Evolutionary conservation across 2,329 filamentous ascomycete genomes (phyloP).

Genomic region (Penicillium sp.): DNA sequence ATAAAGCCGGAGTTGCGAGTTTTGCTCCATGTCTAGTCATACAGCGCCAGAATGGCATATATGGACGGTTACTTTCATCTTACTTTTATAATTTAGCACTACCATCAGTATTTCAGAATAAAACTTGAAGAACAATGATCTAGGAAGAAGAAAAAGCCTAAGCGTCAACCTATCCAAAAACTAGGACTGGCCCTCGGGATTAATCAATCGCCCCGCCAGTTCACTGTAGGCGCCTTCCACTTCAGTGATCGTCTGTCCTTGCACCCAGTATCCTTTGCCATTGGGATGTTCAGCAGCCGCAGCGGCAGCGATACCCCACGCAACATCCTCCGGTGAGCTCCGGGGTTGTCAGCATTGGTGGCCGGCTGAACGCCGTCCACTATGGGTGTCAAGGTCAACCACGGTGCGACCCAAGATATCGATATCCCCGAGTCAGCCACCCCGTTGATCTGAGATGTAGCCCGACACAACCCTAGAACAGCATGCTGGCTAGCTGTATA

Average conservation of each 20-base stretch:
- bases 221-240: slow-evolving; percentile 16
- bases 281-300: slow-evolving; percentile 6
- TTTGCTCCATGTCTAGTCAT: too few species aligned
- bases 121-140: neutral
- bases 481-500: slow-evolving; percentile 19
- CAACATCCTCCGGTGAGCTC: slow-evolving; percentile 15
- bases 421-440: slow-evolving; percentile 9
- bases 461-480: slow-evolving; percentile 16
- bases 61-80: too few species aligned
- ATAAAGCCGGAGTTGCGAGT: too few species aligned
- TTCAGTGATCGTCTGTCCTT: slow-evolving; percentile 14
- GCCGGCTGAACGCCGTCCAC: slow-evolving; percentile 11
- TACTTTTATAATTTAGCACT: too few species aligned
- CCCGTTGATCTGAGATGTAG: slow-evolving; percentile 12
- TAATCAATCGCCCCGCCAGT: slow-evolving; percentile 13
- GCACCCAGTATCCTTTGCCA: slow-evolving; percentile 22
- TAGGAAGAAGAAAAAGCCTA: too few species aligned
- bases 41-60: too few species aligned
- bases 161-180: neutral
- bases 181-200: slow-evolving; percentile 13
- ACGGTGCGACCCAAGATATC: slow-evolving; percentile 17
- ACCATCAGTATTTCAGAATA: neutral
- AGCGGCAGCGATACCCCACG: slow-evolving; percentile 15
- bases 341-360: slow-evolving; percentile 5
- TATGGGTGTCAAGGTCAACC: slow-evolving; percentile 20